Base-by-base conservation (phyloP, 331 rosid species). In the Stylosanthes scabra region DNA sequence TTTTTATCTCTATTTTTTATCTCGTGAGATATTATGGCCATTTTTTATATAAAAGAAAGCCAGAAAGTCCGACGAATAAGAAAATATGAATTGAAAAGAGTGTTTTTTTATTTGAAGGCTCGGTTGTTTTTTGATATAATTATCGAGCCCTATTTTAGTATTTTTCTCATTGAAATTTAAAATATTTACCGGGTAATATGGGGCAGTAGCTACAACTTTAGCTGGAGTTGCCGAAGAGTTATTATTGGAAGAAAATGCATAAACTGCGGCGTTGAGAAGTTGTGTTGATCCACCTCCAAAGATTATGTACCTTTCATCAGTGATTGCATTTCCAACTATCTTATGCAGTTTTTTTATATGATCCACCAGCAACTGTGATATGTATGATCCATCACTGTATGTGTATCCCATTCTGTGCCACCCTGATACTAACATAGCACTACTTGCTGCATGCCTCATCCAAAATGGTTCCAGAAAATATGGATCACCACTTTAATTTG, bases 261-360 rank as follows among this genome's bases (percentile, higher is more conserved):
- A 56, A 63, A 88, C 81, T 1, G 93, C 90, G 44, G 93, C 93
- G 37, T 67, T 85, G 12, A 85, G 41, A 29, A 88, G 81, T 28
- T 88, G 92, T 9, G 86, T 73, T 14, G 88, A 76, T 66, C 92
- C 92, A 47, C 58, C 77, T 13, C 92, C 92, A 56, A 88, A 81
- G 0, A 85, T 1, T 29, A 88, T 52, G 76, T 72, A 63, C 25
- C 40, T 88, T 61, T 82, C 88, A 1, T 71, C 40, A 6, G 88
- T 83, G 1, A 81, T 57, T 42, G 90, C 92, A 55, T 88, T 88
- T 13, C 88, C 90, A 55, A 81, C 83, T 9, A n/a, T 0, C 9
- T 25, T 25, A 56, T 88, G 92, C 14, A 83, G 0, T 63, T 41
- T 28, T 6, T 45, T 52, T 0, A 83, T 74, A 74, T 67, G 66